These are phyloP conservation scores for Gaultheria prostrata DNA, from an alignment of 148 eudicot species.

Conservation along the genomic window DNA sequence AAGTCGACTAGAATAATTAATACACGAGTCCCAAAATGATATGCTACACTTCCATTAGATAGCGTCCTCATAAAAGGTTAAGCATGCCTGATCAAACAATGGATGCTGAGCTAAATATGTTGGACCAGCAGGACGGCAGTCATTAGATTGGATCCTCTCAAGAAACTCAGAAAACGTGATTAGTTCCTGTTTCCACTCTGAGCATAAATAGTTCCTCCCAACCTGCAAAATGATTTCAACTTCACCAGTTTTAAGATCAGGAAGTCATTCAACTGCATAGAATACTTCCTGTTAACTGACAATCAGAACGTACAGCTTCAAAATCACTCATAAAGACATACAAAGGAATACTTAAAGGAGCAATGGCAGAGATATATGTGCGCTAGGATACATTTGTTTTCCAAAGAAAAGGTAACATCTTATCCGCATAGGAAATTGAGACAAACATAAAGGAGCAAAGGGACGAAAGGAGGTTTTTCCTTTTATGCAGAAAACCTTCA, in stretches of 20 bases:
- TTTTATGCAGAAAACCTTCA: background rate
- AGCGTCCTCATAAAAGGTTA: slow-evolving; percentile 22
- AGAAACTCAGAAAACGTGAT: slow-evolving; percentile 85
- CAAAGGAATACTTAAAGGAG: background rate
- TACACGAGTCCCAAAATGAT: background rate
- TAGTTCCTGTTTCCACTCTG: slow-evolving; percentile 98
- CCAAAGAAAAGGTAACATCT: background rate
- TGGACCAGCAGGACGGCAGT: slow-evolving; percentile 42
- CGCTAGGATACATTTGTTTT: background rate
- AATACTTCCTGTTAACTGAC: background rate
- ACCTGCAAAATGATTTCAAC: slow-evolving; percentile 49
- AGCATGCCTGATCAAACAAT: slow-evolving; percentile 94
- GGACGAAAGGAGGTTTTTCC: background rate
- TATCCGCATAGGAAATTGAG: background rate
- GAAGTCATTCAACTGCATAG: background rate
- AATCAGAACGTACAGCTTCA: slow-evolving; percentile 3
- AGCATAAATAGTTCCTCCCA: slow-evolving; percentile 79
- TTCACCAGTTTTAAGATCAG: slow-evolving; percentile 23
- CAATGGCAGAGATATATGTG: background rate
- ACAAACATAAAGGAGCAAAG: background rate
- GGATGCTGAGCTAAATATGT: slow-evolving; percentile 98
- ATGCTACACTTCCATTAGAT: slow-evolving; percentile 18
- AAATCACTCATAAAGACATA: background rate
- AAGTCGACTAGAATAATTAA: slow-evolving; percentile 28
- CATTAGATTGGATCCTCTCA: slow-evolving; percentile 66